Base-by-base conservation (phyloP, 345 rosid species). In the Excoecaria agallocha region DNA sequence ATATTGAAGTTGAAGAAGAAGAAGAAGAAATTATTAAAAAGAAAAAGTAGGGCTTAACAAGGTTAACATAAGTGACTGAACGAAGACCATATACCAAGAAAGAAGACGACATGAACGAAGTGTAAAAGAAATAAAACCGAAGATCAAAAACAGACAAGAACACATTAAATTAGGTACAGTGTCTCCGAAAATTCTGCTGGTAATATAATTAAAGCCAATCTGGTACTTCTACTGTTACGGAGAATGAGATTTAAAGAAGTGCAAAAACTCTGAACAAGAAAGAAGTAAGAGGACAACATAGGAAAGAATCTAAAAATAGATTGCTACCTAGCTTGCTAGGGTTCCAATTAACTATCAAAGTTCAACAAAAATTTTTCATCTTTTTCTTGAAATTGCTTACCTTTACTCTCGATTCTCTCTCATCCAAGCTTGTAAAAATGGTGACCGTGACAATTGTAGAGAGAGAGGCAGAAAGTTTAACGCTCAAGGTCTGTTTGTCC, bases 401-500 rank as follows among this genome's bases (percentile, higher is more conserved):
- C 81, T 81, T 69, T 35, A 12, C 16, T 54, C 39, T 74, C 22
- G 71, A 66, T 70, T 72, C 64, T 71, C 52, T 65, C 48, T 48
- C 17, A 38, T 62, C 37, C 19, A 68, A 67, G 30, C 70, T 54
- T 46, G 65, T n/a, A 22, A 55, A 58, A 20, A 75, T 68, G 51
- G 69, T 16, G 52, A 49, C 49, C 50, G 70, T 56, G 76, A 73
- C 77, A 73, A 81, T 77, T 75, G 56, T 41, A 63, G 75, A 7
- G 48, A 25, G 48, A 30, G 50, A 65, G 56, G 17, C 55, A 61
- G 35, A 60, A 13, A 55, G 46, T 48, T 71, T 70, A 77, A 72
- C 55, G 82, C 62, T 66, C 63, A 20, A 72, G 72, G 59, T 15
- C 51, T 69, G 79, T 71, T 71, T 78, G 78, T 80, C 66, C 69